These are phyloP conservation scores for Blastobotrys niveus DNA, from an alignment of 1,139 yeast genomes.

Conservation along the genomic window DNA sequence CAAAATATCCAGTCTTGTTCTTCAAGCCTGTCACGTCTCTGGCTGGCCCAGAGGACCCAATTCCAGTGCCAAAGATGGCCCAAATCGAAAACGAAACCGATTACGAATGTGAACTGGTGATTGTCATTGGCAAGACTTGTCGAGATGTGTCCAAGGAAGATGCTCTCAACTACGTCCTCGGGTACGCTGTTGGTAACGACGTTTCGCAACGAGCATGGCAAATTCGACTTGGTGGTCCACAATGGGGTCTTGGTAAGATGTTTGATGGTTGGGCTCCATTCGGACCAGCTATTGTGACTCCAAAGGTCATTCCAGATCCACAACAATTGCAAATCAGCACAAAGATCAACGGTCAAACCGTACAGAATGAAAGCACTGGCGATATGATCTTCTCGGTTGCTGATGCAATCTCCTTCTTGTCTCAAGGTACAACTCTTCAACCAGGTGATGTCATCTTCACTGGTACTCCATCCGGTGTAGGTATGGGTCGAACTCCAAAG, in stretches of 20 bases:
- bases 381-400: constrained; percentile 48
- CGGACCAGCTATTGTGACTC: constrained; percentile 47
- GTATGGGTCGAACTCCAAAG: constrained; percentile 40
- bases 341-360: constrained; percentile 40
- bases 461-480: constrained; percentile 54
- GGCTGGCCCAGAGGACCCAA: constrained; percentile 38
- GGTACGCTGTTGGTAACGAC: constrained; percentile 51
- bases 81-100: constrained; percentile 41
- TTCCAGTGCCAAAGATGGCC: constrained; percentile 43
- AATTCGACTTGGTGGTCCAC: constrained; percentile 42
- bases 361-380: constrained; percentile 43
- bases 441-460: constrained; percentile 49
- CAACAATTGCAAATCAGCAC: constrained; percentile 36
- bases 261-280: constrained; percentile 52
- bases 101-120: constrained; percentile 51
- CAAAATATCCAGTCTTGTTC: constrained; percentile 46
- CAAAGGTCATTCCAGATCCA: constrained; percentile 32
- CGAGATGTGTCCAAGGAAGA: constrained; percentile 40
- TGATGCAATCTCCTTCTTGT: constrained; percentile 43
- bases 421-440: constrained; percentile 47
- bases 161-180: constrained; percentile 46
- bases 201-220: constrained; percentile 54
- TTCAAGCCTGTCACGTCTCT: constrained; percentile 43
- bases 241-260: constrained; percentile 48
- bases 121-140: constrained; percentile 48